phyloP scores from a whole-genome alignment of 2,329 filamentous ascomycete genomes.

The Colletotrichum phormii region DNA sequence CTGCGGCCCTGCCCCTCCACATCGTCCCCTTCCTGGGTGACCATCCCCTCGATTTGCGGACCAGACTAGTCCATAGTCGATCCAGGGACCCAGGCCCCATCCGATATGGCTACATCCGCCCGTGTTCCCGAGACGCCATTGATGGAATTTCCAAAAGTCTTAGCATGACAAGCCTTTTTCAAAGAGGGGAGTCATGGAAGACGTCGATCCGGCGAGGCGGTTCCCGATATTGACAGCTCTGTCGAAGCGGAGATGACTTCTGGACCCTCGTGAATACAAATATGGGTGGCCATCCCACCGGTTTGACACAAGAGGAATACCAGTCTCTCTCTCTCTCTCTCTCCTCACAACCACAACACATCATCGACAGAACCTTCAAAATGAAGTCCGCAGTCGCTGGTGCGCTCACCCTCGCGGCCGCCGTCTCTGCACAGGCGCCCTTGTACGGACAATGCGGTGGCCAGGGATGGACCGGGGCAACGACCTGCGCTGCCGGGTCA shows the following conservation, averaged over 20 bases:
- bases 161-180: constrained; percentile 4
- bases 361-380: neutral
- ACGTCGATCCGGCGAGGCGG: constrained; percentile 20
- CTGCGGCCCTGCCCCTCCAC: neutral
- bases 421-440: constrained; percentile 35
- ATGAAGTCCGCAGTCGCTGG: constrained; percentile 33
- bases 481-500: constrained; percentile 55
- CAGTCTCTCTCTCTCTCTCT: neutral
- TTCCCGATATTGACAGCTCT: neutral
- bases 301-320: neutral
- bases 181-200: constrained; percentile 14
- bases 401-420: constrained; percentile 27
- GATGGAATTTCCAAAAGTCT: constrained; percentile 23
- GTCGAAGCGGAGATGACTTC: neutral
- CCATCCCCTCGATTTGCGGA: constrained; percentile 7
- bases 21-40: constrained; percentile 5
- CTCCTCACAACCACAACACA: neutral
- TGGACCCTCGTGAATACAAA: constrained; percentile 12
- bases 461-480: constrained; percentile 53
- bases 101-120: neutral
- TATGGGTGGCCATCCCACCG: constrained; percentile 8
- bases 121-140: constrained; percentile 10
- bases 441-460: constrained; percentile 56
- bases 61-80: constrained; percentile 6
- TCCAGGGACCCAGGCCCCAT: constrained; percentile 12